Conservation (phyloP, 208 protist genomes). For the Acanthamoeba healyi region DNA sequence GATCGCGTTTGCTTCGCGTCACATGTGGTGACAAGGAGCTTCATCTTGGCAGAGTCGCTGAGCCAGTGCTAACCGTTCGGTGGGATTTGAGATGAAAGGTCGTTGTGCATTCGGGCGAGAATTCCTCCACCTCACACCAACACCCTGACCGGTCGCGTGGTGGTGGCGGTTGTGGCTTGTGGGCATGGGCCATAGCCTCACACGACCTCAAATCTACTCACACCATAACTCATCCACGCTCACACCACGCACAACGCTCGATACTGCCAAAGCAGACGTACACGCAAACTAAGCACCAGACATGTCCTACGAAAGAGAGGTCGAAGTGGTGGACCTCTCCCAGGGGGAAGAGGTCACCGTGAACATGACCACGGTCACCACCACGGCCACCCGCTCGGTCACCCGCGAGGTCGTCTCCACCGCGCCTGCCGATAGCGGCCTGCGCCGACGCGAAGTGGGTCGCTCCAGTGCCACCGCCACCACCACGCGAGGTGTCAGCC, state of each 20-base stretch:
- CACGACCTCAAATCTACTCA: no score
- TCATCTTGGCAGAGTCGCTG: no score
- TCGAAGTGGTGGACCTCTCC: background rate
- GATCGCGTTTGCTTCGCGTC: no score
- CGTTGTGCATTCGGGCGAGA: background rate
- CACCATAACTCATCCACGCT: no score
- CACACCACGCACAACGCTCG: no score
- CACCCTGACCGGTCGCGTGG: no score
- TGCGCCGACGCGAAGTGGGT: background rate
- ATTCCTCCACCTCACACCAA: background rate
- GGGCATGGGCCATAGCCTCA: no score
- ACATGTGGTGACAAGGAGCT: no score
- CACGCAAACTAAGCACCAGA: background rate
- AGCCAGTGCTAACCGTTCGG: background rate
- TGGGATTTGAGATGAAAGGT: background rate
- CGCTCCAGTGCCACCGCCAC: no score
- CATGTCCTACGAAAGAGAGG: background rate
- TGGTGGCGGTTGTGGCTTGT: no score
- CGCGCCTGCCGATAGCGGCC: background rate
- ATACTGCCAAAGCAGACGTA: no score
- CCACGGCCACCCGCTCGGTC: background rate
- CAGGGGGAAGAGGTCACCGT: background rate
- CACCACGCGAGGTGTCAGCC: background rate
- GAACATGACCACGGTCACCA: constrained; percentile 15
- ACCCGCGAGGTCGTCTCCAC: background rate